Percentiles rank a stretch among this genome's conserved stretches.
Evolutionary conservation across 257 asterid genomes (phyloP).

Genomic region (Gardenia jasminoides): DNA sequence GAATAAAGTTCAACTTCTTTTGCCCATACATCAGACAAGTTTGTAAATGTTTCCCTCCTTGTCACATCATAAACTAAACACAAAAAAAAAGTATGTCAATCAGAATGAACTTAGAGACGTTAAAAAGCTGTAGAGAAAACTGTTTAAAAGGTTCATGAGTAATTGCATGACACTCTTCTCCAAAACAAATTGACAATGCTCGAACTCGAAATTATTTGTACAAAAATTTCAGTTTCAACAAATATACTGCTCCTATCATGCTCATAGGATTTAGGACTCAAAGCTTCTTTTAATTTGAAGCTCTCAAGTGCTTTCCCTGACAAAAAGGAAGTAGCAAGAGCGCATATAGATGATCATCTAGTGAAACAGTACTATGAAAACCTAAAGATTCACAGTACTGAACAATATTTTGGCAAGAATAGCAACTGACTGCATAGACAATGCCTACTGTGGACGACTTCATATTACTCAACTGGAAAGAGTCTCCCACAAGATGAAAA

Average conservation of each 20-base stretch:
- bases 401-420: background rate
- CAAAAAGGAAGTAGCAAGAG: background rate
- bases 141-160: background rate
- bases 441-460: background rate
- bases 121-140: too few relatives aligned
- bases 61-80: slow-evolving; percentile 82
- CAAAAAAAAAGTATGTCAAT: slow-evolving; percentile 12
- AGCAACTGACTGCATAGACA: background rate
- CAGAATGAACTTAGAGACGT: background rate
- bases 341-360: background rate
- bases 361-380: background rate
- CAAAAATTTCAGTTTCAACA: background rate
- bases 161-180: background rate
- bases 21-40: slow-evolving; percentile 86
- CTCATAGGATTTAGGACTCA: background rate
- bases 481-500: background rate
- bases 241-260: background rate
- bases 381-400: background rate
- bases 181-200: background rate
- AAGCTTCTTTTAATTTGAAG: background rate
- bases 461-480: background rate
- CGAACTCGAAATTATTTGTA: background rate
- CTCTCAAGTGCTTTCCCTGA: background rate
- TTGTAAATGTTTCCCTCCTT: slow-evolving; percentile 78
- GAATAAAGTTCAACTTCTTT: slow-evolving; percentile 84